A percentile compares a stretch with the other conserved stretches of the same genome.
phyloP scores from a whole-genome alignment of 2,329 filamentous ascomycete species.

The Calonectria honghensis region DNA sequence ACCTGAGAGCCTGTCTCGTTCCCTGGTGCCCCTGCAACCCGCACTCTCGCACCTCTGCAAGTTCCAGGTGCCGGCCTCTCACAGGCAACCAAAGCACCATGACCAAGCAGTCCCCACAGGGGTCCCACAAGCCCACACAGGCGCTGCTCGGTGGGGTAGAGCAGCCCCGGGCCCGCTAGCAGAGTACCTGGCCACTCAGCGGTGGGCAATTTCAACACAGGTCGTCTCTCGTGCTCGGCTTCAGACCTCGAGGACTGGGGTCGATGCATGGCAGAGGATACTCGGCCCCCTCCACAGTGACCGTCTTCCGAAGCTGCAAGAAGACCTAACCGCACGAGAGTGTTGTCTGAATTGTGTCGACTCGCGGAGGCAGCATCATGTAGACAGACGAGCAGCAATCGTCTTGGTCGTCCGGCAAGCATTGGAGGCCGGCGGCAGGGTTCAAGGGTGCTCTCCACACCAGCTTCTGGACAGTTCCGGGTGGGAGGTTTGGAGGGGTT shows the following conservation, averaged over 20 bases:
- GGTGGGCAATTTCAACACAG: constrained; percentile 49
- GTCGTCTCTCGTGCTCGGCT: constrained; percentile 15
- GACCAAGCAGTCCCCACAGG: constrained; percentile 50
- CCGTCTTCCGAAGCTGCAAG: constrained; percentile 8
- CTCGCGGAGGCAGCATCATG: neutral
- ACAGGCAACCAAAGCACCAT: constrained; percentile 48
- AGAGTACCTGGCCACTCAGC: constrained; percentile 48
- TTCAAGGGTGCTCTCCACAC: constrained; percentile 3
- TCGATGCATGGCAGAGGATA: constrained; percentile 14
- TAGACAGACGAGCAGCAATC: neutral
- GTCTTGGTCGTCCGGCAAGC: neutral
- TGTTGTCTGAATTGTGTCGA: neutral
- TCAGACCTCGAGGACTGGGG: neutral
- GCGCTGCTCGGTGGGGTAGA: constrained; percentile 33
- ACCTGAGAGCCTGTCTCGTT: neutral
- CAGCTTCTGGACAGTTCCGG: constrained; percentile 14
- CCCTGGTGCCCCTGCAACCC: constrained; percentile 36
- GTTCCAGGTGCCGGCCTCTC: constrained; percentile 44
- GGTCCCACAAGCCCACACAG: constrained; percentile 46
- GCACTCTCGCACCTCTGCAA: constrained; percentile 18
- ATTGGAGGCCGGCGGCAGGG: neutral
- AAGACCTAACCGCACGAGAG: neutral
- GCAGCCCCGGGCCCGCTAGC: constrained; percentile 40
- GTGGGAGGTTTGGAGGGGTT: constrained; percentile 10
- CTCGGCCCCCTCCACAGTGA: constrained; percentile 29